These are phyloP conservation scores for Leccinum glutinopallens DNA, from an alignment of 1,284 basidiomycete species.

Conservation along the genomic window DNA sequence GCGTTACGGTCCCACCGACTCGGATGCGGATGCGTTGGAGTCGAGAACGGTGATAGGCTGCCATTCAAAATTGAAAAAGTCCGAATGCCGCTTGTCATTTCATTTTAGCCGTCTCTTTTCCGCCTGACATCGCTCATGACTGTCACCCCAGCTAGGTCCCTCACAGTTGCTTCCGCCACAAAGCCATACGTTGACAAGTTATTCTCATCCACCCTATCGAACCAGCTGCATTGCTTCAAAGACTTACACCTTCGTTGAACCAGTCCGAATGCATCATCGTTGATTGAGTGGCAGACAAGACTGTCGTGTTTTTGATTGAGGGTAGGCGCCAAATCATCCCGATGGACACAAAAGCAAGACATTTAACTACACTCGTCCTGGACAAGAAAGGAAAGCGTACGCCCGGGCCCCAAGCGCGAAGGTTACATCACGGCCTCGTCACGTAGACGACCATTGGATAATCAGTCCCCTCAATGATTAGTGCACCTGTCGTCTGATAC, in stretches of 20 bases:
- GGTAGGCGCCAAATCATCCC: not conserved
- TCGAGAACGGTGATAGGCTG: not conserved
- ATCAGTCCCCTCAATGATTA: not conserved
- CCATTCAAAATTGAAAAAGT: not conserved
- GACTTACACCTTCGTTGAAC: not conserved
- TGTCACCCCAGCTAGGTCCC: not conserved
- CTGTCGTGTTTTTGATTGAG: not conserved
- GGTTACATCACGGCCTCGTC: not conserved
- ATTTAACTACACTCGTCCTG: not conserved
- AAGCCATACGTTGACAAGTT: not conserved
- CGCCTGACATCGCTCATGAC: not conserved
- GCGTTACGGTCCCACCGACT: not conserved
- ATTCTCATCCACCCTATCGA: not conserved
- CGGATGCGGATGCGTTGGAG: not conserved
- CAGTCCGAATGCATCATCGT: not conserved
- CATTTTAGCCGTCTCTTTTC: not conserved
- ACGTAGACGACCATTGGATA: not conserved
- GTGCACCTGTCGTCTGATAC: not conserved
- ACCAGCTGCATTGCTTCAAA: not conserved
- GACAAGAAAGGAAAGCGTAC: not conserved
- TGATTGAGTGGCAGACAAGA: not conserved
- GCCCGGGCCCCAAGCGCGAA: not conserved
- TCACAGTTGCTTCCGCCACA: not conserved
- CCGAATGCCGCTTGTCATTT: not conserved
- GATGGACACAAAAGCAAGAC: not conserved